Conservation (phyloP, 768 basidiomycete genomes). For the Termitomyces sp. region DNA sequence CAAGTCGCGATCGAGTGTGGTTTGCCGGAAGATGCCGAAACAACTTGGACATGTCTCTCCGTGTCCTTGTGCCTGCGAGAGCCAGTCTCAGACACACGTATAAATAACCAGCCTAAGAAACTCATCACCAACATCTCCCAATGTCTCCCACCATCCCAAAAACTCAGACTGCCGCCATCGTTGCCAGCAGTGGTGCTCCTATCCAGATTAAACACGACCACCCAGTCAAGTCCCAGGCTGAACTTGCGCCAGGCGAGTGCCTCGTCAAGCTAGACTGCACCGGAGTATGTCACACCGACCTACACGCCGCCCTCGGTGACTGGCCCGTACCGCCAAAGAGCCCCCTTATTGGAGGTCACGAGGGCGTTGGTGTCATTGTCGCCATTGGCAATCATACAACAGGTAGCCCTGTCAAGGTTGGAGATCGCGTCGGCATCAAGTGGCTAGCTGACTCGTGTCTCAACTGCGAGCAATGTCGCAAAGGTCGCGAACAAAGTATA, state of each 20-base stretch:
- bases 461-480: conserved; percentile 72
- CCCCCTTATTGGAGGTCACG: conserved; percentile 79
- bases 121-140: too few relatives aligned
- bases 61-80: neutral
- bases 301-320: conserved; percentile 72
- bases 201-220: conserved; percentile 40
- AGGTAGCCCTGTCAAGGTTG: conserved; percentile 61
- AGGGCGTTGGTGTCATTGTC: conserved; percentile 79
- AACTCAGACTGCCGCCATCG: conserved; percentile 40
- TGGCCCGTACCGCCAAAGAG: conserved; percentile 72
- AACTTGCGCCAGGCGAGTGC: conserved; percentile 67
- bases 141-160: conserved; percentile 28
- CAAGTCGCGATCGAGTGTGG: neutral
- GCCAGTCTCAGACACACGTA: neutral
- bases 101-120: neutral
- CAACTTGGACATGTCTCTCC: conserved; percentile 2
- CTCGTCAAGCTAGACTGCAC: conserved; percentile 74
- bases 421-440: conserved; percentile 82
- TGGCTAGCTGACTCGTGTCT: conserved; percentile 73
- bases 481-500: conserved; percentile 76
- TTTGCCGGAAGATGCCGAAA: neutral
- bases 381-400: conserved; percentile 70
- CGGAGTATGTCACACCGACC: conserved; percentile 86
- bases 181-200: conserved; percentile 27
- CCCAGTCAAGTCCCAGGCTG: conserved; percentile 52